These are phyloP conservation scores for Aspergillus nomiae DNA, from an alignment of 2,329 filamentous ascomycete genomes.

Conservation along the genomic window DNA sequence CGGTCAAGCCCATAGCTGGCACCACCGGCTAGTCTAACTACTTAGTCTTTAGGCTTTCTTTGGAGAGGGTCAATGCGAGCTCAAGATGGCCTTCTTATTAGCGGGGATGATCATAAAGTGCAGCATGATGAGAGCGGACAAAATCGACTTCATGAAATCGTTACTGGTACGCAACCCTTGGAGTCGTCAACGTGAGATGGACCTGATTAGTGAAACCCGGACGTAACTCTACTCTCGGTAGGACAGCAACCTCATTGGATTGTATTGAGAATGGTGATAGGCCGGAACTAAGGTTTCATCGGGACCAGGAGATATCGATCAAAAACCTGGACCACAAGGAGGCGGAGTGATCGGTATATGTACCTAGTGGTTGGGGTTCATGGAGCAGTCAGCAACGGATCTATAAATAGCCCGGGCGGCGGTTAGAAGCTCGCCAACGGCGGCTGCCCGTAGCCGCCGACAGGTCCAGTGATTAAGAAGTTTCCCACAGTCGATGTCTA, in stretches of 20 bases:
- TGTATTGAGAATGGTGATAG: background rate
- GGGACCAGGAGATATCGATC: background rate
- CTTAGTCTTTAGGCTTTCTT: background rate
- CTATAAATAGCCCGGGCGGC: slow-evolving; percentile 16
- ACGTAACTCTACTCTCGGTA: background rate
- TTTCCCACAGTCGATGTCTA: slow-evolving; percentile 22
- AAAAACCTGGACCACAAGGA: background rate
- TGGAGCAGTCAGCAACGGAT: background rate
- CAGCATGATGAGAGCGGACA: background rate
- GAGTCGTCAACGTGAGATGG: background rate
- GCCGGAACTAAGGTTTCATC: background rate
- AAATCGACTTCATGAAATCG: background rate
- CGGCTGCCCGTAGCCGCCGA: slow-evolving; percentile 13
- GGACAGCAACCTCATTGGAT: background rate
- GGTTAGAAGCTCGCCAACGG: slow-evolving; percentile 13
- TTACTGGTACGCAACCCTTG: background rate
- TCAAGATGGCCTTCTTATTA: background rate
- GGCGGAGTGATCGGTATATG: background rate
- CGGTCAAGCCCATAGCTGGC: background rate
- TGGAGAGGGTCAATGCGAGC: background rate
- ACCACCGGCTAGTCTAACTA: background rate
- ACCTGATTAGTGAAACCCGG: background rate
- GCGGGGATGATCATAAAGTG: background rate
- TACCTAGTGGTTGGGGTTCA: background rate
- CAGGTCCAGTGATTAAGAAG: slow-evolving; percentile 4